Base-by-base conservation (phyloP, 2,329 filamentous ascomycete genomes). In the Colletotrichum neosansevieriae region DNA sequence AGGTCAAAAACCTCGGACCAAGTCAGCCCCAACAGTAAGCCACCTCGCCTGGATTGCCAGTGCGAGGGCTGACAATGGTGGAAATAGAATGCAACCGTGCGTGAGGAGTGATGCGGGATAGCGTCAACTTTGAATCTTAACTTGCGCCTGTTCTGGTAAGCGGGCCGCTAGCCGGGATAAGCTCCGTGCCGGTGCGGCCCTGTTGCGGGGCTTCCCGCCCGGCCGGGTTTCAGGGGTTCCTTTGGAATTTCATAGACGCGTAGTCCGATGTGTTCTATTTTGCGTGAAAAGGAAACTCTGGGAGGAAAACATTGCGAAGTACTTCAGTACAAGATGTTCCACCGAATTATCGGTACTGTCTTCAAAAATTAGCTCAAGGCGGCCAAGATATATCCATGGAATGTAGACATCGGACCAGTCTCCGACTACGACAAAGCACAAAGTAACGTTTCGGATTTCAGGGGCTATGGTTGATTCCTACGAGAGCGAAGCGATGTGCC, bases 11-110 rank as follows among this genome's bases (percentile, higher is more conserved):
- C 13, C 29, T 61, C 49, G 32, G 47, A 38, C 63, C 36, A 21
- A 12, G 29, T n/a, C 29, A 59, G 3, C 36, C 56, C 57, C 49
- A 61, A 38, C 56, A 21, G 63, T 53, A 58, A 54, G 40, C 50
- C 9, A 56, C 10, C 42, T 34, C 40, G n/a, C 17, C 38, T 57
- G 21, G 21, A 34, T 36, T 19, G 36, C 3, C 24, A 36, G 36
- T 44, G 44, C 34, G 17, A 15, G n/a, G 11, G 34, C 58, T 62
- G 32, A 51, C 29, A 51, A 34, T 34, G 15, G 50, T 21, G 32
- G 17, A 24, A 4, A 34, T 44, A 17, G 29, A 54, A 54, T 5
- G 10, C 12, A 19, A 19, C 17, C 3, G 56, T n/a, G 15, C 47
- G 15, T 19, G 7, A 24, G 19, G 29, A 19, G 29, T 17, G 2